Evolutionary conservation across 2,329 filamentous ascomycete genomes (phyloP).

Genomic region (Gyromitra esculenta): DNA sequence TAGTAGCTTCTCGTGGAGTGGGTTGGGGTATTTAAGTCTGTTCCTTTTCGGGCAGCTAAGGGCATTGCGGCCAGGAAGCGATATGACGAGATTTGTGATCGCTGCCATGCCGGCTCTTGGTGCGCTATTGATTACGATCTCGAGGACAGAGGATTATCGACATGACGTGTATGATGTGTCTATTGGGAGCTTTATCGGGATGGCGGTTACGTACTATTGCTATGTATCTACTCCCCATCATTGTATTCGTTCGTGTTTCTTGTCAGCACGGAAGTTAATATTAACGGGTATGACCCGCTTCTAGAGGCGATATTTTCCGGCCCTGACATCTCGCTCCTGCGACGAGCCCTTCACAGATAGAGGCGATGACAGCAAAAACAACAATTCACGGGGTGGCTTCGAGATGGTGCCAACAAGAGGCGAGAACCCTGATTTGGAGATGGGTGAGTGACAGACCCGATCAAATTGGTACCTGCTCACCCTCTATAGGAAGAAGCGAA

Average conservation of each 20-base stretch:
- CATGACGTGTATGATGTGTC: slow-evolving; percentile 77
- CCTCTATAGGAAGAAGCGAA: slow-evolving; percentile 4
- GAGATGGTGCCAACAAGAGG: slow-evolving; percentile 44
- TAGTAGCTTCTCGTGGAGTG: slow-evolving; percentile 79
- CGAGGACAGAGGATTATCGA: slow-evolving; percentile 74
- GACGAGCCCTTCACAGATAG: slow-evolving; percentile 33
- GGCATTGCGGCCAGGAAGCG: slow-evolving; percentile 33
- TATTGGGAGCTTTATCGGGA: slow-evolving; percentile 70
- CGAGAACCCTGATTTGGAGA: slow-evolving; percentile 43
- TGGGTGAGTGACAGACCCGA: slow-evolving; percentile 25
- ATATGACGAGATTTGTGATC: slow-evolving; percentile 45
- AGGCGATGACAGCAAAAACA: slow-evolving; percentile 18
- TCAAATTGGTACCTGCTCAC: slow-evolving; percentile 10
- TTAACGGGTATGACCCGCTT: slow-evolving; percentile 5
- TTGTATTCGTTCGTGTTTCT: background rate
- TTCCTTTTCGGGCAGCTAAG: slow-evolving; percentile 51
- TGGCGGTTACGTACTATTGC: slow-evolving; percentile 71
- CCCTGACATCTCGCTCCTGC: slow-evolving; percentile 23
- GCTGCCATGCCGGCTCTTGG: slow-evolving; percentile 62
- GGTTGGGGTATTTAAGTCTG: slow-evolving; percentile 73
- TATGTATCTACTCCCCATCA: slow-evolving; percentile 61
- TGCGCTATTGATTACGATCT: slow-evolving; percentile 74
- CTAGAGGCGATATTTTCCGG: slow-evolving; percentile 47
- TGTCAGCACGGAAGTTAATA: background rate
- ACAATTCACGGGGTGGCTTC: slow-evolving; percentile 29